Evolutionary conservation across 352 stramenopile species (phyloP).

Genomic region (Hyaloperonospora arabidopsidis): DNA sequence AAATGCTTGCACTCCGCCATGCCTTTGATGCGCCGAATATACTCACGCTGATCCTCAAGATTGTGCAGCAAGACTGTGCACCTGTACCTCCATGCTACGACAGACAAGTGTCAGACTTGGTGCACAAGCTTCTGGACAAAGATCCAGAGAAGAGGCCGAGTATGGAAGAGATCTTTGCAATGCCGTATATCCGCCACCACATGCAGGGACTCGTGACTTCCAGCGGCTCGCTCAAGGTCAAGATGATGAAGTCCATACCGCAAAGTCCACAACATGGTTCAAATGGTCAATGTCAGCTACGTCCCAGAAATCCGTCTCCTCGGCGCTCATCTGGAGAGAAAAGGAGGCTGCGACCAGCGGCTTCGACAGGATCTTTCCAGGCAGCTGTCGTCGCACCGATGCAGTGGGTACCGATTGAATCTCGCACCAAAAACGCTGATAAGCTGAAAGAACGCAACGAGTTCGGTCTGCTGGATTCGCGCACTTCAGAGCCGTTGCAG

Average conservation of each 20-base stretch:
- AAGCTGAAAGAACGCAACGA: slow-evolving; percentile 34
- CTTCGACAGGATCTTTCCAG: slow-evolving; percentile 7
- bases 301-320: slow-evolving; percentile 35
- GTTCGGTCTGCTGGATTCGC: slow-evolving; percentile 42
- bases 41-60: slow-evolving; percentile 76
- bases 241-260: slow-evolving; percentile 24
- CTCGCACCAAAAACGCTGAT: slow-evolving; percentile 25
- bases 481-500: slow-evolving; percentile 40
- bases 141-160: slow-evolving; percentile 47
- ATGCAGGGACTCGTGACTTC: slow-evolving; percentile 63
- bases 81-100: slow-evolving; percentile 55
- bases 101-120: slow-evolving; percentile 41
- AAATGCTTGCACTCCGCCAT: slow-evolving; percentile 79
- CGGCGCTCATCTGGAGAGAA: slow-evolving; percentile 37
- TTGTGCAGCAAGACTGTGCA: slow-evolving; percentile 71
- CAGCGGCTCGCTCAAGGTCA: slow-evolving; percentile 44
- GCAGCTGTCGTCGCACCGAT: slow-evolving; percentile 14
- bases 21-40: slow-evolving; percentile 83
- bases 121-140: slow-evolving; percentile 58
- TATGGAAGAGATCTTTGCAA: slow-evolving; percentile 70
- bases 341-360: slow-evolving; percentile 12
- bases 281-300: slow-evolving; percentile 29
- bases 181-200: slow-evolving; percentile 66
- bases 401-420: slow-evolving; percentile 44
- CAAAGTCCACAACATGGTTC: slow-evolving; percentile 32